Base-by-base conservation (phyloP, 306 rosid genomes). In the Medicago ruthenica region DNA sequence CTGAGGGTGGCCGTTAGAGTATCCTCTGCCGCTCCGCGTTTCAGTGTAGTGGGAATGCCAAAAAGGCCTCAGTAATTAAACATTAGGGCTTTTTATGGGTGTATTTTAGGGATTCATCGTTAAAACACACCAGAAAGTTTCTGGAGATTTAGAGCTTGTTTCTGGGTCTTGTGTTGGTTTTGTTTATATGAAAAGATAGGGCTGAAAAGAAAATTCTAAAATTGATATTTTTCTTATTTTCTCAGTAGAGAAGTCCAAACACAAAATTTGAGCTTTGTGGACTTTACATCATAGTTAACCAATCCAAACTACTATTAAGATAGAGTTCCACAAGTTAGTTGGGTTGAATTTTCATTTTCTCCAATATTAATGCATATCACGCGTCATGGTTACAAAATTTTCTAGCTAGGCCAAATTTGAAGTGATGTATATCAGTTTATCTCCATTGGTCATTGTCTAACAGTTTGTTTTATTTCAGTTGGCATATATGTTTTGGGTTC, bases 401-500 rank as follows among this genome's bases (percentile, higher is more conserved):
- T 34, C 37, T 6, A 34, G 37, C 37, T 34, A 4, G 6, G 37
- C 37, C 37, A 34, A 5, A 34, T 34, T 34, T 34, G 37, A 34
- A 34, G 37, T 34, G 37, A 34, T 34, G 9, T n/a, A n/a, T n/a
- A n/a, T 55, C 9, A 48, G 69, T 72, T 55, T 53, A 47, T 73
- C 70, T 48, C 63, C 51, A 41, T 61, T 22, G 17, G 51, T 27
- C 59, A 41, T 71, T 59, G 79, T 50, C 80, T 78, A 70, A 87
- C 63, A 60, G 79, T 17, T 84, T 74, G 45, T 82, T 76, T 81
- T 55, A 48, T 84, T 83, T 70, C 97, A 95, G 99, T 62, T 92
- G 90, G 93, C 99, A 51, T 90, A 89, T 79, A 89, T 96, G 97
- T 92, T 85, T 85, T 96, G 99, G 99, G 89, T 90, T 82, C 89